These are phyloP conservation scores for Peniophora sp. DNA, from an alignment of 1,284 basidiomycete genomes.

Conservation along the genomic window DNA sequence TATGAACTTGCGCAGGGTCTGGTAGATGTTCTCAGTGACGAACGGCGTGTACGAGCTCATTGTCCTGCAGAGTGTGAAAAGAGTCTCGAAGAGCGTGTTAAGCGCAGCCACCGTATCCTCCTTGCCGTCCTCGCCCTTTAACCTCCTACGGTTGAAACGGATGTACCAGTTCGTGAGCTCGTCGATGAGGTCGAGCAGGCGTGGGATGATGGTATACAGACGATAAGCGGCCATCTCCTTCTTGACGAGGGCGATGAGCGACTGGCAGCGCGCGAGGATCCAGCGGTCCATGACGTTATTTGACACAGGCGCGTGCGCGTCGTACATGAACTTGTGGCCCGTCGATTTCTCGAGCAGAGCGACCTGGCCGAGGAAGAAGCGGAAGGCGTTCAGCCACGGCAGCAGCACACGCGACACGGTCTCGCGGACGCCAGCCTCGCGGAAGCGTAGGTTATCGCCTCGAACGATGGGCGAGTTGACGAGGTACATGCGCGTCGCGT, in stretches of 20 bases:
- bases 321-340: slow-evolving; percentile 79
- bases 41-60: slow-evolving; percentile 99
- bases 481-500: slow-evolving; percentile 95
- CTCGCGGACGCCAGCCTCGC: slow-evolving; percentile 96
- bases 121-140: slow-evolving; percentile 92
- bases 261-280: slow-evolving; percentile 97
- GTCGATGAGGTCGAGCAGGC: slow-evolving; percentile 86
- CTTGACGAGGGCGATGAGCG: slow-evolving; percentile 86
- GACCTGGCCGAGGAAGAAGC: slow-evolving; percentile 98
- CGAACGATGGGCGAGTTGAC: slow-evolving; percentile 99
- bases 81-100: slow-evolving; percentile 93
- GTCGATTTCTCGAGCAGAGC: slow-evolving; percentile 82
- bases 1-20: slow-evolving; percentile 81
- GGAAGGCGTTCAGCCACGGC: slow-evolving; percentile 99
- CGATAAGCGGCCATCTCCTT: slow-evolving; percentile 97
- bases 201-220: slow-evolving; percentile 97
- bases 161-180: slow-evolving; percentile 99
- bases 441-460: slow-evolving; percentile 96
- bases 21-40: slow-evolving; percentile 96
- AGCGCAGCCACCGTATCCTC: slow-evolving; percentile 87
- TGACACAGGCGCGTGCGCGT: slow-evolving; percentile 79
- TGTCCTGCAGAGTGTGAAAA: slow-evolving; percentile 91
- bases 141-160: slow-evolving; percentile 92
- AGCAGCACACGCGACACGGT: slow-evolving; percentile 92
- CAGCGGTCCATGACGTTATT: slow-evolving; percentile 98